These are phyloP conservation scores for Globisporangium okanoganense DNA, from an alignment of 352 stramenopile species.

Conservation along the genomic window DNA sequence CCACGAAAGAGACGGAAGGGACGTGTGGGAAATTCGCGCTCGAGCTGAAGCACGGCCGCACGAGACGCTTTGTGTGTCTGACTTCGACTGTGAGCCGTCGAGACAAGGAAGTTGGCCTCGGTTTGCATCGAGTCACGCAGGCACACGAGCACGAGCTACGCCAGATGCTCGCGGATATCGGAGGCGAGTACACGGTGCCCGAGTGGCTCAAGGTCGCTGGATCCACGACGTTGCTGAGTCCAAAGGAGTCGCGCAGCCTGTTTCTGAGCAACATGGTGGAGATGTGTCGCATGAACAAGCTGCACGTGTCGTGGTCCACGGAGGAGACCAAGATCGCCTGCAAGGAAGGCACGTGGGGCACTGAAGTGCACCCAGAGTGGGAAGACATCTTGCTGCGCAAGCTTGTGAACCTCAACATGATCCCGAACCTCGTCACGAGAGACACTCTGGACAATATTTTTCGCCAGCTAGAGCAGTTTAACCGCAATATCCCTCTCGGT, in stretches of 20 bases:
- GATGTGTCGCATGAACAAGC: constrained; percentile 87
- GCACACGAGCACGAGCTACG: constrained; percentile 68
- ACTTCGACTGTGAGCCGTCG: constrained; percentile 54
- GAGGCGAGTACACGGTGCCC: constrained; percentile 50
- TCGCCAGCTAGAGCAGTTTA: constrained; percentile 83
- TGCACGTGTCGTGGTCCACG: constrained; percentile 84
- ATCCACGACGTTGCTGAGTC: constrained; percentile 66
- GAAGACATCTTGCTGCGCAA: constrained; percentile 85
- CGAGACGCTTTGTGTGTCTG: constrained; percentile 70
- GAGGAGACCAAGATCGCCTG: constrained; percentile 83
- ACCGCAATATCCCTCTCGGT: constrained; percentile 79
- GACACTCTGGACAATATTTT: constrained; percentile 72
- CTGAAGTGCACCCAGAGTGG: constrained; percentile 76
- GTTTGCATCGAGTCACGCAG: constrained; percentile 43
- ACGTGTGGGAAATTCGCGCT: constrained; percentile 76
- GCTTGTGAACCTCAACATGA: constrained; percentile 70
- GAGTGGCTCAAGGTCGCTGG: constrained; percentile 72
- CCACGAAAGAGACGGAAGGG: constrained; percentile 50
- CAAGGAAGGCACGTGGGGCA: constrained; percentile 84
- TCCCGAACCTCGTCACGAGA: constrained; percentile 78
- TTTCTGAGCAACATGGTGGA: constrained; percentile 87
- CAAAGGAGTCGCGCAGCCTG: constrained; percentile 73
- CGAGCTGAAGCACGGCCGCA: constrained; percentile 81
- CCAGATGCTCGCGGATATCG: constrained; percentile 67
- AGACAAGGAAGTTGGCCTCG: constrained; percentile 77